Evolutionary conservation across 164 flowering plant species (phyloP).

Genomic region (Stephania cephalantha): DNA sequence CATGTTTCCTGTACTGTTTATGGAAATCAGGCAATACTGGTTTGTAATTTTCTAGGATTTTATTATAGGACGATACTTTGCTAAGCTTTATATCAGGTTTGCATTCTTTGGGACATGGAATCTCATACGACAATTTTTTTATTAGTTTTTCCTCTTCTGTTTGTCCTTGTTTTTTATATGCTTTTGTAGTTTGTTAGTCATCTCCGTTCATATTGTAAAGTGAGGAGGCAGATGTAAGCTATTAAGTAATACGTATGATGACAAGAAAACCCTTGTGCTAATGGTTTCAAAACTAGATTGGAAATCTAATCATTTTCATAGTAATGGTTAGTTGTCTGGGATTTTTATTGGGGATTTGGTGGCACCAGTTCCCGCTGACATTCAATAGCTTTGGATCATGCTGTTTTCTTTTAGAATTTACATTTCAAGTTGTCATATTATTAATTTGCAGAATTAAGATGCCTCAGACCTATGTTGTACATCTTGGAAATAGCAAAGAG

Average conservation of each 20-base stretch:
- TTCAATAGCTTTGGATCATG: neutral
- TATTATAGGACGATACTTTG: neutral
- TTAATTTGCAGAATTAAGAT: constrained; percentile 59
- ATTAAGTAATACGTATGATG: neutral
- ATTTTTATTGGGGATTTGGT: neutral
- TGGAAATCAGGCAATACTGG: constrained; percentile 1
- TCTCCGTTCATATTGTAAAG: neutral
- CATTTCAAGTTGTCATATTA: neutral
- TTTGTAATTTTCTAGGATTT: neutral
- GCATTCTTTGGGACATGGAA: neutral
- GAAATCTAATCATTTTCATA: neutral
- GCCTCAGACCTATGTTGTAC: constrained; percentile 95
- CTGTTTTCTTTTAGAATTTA: neutral
- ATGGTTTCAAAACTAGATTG: neutral
- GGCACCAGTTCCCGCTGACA: neutral
- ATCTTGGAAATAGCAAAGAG: constrained; percentile 96
- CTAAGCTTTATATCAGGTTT: neutral
- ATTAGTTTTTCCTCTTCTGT: neutral
- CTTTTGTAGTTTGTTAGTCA: neutral
- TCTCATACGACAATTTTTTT: neutral
- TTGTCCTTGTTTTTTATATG: neutral
- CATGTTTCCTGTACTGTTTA: neutral
- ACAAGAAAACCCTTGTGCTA: neutral
- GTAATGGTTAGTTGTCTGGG: neutral
- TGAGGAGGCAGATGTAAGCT: neutral